These are phyloP conservation scores for Trapa bicornis DNA, from an alignment of 345 rosid species.

Conservation along the genomic window DNA sequence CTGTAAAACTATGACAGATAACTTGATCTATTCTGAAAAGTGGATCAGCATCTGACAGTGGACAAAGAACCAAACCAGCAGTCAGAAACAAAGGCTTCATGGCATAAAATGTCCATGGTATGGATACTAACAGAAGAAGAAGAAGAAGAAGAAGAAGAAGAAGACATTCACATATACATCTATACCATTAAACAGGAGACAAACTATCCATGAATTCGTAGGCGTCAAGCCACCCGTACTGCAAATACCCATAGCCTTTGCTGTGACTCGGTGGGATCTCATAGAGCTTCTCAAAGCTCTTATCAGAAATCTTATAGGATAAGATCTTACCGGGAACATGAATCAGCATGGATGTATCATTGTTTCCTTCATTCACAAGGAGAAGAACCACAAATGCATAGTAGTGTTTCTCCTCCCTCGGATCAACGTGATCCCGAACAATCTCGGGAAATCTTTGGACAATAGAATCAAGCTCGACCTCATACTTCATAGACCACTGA, in stretches of 20 bases:
- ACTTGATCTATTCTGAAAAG: not conserved
- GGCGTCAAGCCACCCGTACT: constrained; percentile 20
- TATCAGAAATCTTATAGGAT: not conserved
- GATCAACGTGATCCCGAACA: constrained; percentile 11
- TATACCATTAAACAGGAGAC: constrained; percentile 12
- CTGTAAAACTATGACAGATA: too few species aligned
- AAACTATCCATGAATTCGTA: constrained; percentile 16
- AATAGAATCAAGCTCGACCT: constrained; percentile 12
- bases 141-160: not conserved
- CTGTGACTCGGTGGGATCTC: not conserved
- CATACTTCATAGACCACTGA: constrained; percentile 14
- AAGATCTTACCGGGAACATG: too few species aligned
- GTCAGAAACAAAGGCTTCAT: not conserved
- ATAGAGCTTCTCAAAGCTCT: constrained; percentile 11
- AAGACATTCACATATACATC: not conserved
- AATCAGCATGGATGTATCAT: too few species aligned
- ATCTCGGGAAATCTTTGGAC: constrained; percentile 14
- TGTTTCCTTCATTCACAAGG: constrained; percentile 10
- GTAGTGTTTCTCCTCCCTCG: constrained; percentile 1
- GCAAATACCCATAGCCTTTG: constrained; percentile 6
- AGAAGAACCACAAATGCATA: constrained; percentile 12
- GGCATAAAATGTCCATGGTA: too few species aligned
- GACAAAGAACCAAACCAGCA: not conserved
- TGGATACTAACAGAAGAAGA: not conserved
- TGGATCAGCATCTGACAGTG: not conserved